phyloP scores from a whole-genome alignment of 495 filamentous ascomycete species.

The Platismatia glauca region DNA sequence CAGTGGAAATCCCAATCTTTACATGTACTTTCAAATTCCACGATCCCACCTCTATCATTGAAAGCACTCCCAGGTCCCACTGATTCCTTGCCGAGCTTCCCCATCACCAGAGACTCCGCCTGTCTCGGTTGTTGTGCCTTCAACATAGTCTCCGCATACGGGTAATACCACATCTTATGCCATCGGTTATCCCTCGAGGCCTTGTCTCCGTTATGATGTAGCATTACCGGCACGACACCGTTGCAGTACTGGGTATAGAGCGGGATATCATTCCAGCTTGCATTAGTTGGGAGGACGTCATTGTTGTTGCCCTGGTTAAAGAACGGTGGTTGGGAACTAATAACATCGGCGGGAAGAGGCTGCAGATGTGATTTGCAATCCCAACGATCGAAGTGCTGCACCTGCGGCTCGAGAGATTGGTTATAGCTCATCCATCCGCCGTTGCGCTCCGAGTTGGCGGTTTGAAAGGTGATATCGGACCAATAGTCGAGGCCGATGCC shows the following conservation, averaged over 20 bases:
- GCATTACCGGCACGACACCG: constrained; percentile 10
- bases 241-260: constrained; percentile 10
- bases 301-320: background rate
- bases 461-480: constrained; percentile 7
- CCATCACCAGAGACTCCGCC: background rate
- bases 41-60: background rate
- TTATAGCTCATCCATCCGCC: constrained; percentile 9
- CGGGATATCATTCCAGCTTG: constrained; percentile 2
- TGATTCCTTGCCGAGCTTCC: background rate
- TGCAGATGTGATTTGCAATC: constrained; percentile 10
- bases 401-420: background rate
- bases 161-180: constrained; percentile 9
- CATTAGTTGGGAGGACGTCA: background rate
- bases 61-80: background rate
- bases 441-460: constrained; percentile 8
- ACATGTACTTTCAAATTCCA: background rate
- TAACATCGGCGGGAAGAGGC: background rate
- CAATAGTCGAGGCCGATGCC: constrained; percentile 13
- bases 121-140: background rate
- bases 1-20: background rate
- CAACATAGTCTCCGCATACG: constrained; percentile 4
- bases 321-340: background rate
- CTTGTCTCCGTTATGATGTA: constrained; percentile 14
- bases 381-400: constrained; percentile 4
- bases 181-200: constrained; percentile 4